A percentile compares a stretch with the other conserved stretches of the same genome.
phyloP scores from a whole-genome alignment of 345 rosid species.

The Acer campestre region DNA sequence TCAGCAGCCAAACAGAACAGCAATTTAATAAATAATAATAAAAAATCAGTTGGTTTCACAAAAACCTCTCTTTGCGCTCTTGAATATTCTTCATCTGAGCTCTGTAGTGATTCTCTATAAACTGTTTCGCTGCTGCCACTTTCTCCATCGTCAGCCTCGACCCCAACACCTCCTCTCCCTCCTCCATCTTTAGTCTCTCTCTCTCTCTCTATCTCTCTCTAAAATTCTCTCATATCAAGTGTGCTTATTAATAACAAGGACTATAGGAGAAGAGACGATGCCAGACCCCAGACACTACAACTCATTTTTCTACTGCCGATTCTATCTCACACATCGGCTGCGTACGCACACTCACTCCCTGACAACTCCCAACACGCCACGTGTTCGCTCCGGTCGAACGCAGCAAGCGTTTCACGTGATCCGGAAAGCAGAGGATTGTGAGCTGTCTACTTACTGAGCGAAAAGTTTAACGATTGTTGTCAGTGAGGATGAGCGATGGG shows the following conservation, averaged over 20 bases:
- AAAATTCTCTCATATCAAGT: slow-evolving; percentile 28
- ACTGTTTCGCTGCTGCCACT: slow-evolving; percentile 97
- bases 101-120: slow-evolving; percentile 94
- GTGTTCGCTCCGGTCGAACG: not conserved
- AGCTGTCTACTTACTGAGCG: slow-evolving; percentile 13
- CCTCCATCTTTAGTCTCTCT: slow-evolving; percentile 53
- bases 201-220: slow-evolving; percentile 35
- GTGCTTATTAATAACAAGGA: slow-evolving; percentile 35
- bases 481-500: slow-evolving; percentile 18
- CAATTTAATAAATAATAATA: not conserved
- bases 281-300: slow-evolving; percentile 10
- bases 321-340: slow-evolving; percentile 16
- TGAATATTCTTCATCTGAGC: slow-evolving; percentile 88
- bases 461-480: slow-evolving; percentile 32
- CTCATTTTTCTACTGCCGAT: not conserved
- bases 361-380: slow-evolving; percentile 4
- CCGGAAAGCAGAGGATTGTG: slow-evolving; percentile 8
- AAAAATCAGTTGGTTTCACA: not conserved
- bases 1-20: slow-evolving; percentile 23
- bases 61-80: slow-evolving; percentile 92
- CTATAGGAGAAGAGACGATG: slow-evolving; percentile 20
- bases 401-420: not conserved
- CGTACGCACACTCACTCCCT: not conserved
- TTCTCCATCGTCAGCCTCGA: slow-evolving; percentile 98
- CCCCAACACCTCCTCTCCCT: slow-evolving; percentile 66